Base-by-base conservation (phyloP, 345 rosid species). In the Rhizophora mangle region DNA sequence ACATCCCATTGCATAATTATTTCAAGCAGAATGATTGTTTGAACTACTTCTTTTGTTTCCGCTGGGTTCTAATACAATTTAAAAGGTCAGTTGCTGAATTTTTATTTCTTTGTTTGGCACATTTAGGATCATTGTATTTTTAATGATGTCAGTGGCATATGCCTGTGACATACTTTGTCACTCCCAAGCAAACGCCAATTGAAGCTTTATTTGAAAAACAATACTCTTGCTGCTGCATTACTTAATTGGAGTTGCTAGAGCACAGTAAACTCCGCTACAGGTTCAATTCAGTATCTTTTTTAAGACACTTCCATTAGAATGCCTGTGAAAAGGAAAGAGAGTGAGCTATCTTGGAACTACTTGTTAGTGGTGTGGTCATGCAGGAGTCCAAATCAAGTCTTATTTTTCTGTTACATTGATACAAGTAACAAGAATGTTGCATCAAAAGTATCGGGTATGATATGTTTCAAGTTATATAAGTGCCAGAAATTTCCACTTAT, bases 31-130 rank as follows among this genome's bases (percentile, higher is more conserved):
- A 92, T 65, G 98, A 96, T 62, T 96, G 99, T 82, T 85, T 96
- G 91, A 96, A 92, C 82, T 96, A 87, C 79, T 96, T 96, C 94
- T 92, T 96, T 79, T 96, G 99, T 76, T 96, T 96, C 84, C 99
- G 98, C 80, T 96, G 99, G 99, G 70, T 90, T 78, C 82, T 96
- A 43, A 90, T 92, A 66, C 98, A 92, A 74, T 96, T 96, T 73
- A 95, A 92, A 82, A 92, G 99, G 99, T 95, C n/a, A 71, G 82
- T 64, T 37, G 21, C 60, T 69, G 60, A 29, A 20, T 43, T 63
- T 26, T 24, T 2, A 32, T 21, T 61, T 11, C 19, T 11, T 22
- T 6, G 62, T 67, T 32, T 4, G 9, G 34, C 1, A 3, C 39
- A 32, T 30, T 18, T 13, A 24, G 58, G 51, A 20, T 56, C 49